These are phyloP conservation scores for Nitzschia inconspicua DNA, from an alignment of 108 stramenopile genomes.

Conservation along the genomic window DNA sequence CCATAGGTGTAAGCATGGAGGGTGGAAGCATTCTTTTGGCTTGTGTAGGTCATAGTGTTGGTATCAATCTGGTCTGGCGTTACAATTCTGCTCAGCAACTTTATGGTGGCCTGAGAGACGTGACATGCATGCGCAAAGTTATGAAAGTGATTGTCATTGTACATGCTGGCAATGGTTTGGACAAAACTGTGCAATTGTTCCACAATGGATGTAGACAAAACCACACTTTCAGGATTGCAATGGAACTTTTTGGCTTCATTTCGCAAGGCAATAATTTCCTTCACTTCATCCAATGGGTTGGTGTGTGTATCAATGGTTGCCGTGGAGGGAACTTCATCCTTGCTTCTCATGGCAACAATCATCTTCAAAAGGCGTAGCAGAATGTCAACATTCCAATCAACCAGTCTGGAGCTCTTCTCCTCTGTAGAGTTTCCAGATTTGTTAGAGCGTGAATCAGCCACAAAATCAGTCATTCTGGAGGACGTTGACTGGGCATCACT, in stretches of 20 bases:
- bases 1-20: slow-evolving; percentile 7
- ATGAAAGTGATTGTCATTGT: slow-evolving; percentile 44
- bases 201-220: background rate
- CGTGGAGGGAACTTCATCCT: background rate
- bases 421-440: too few species aligned
- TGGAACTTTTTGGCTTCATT: too few species aligned
- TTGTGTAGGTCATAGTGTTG: background rate
- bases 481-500: too few species aligned
- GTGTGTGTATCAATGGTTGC: background rate
- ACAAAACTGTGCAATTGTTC: slow-evolving; percentile 17
- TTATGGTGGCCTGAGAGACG: slow-evolving; percentile 35
- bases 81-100: slow-evolving; percentile 25
- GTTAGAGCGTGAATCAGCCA: too few species aligned
- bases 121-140: slow-evolving; percentile 51
- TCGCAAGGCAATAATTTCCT: slow-evolving; percentile 27
- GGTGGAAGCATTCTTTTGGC: background rate
- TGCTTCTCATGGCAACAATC: slow-evolving; percentile 17
- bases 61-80: slow-evolving; percentile 1
- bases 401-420: too few species aligned
- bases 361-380: slow-evolving; percentile 19
- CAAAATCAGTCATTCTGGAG: too few species aligned
- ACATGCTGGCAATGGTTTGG: slow-evolving; percentile 16
- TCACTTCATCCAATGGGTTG: slow-evolving; percentile 32
- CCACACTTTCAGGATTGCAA: too few species aligned
- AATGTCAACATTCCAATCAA: slow-evolving; percentile 39